Evolutionary conservation across 345 rosid genomes (phyloP).

Genomic region (Pistacia integerrima): DNA sequence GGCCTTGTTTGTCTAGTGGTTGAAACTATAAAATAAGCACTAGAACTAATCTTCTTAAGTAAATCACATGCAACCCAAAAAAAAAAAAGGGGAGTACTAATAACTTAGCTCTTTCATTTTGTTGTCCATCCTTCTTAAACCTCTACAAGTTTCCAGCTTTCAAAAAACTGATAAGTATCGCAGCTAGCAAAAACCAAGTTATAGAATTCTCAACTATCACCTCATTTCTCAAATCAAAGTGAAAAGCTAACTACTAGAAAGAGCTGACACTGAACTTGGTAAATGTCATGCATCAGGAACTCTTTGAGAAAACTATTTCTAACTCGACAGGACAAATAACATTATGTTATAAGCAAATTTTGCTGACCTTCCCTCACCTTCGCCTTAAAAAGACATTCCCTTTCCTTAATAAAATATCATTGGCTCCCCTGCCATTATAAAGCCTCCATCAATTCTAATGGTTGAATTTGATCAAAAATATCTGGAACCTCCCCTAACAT

Average conservation of each 20-base stretch:
- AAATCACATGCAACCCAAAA: not conserved
- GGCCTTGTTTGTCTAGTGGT: not conserved
- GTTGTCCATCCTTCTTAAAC: not conserved
- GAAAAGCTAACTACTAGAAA: not conserved
- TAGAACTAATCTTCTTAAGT: not conserved
- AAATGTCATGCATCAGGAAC: not conserved
- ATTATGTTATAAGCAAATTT: too few relatives aligned
- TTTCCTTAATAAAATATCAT: too few relatives aligned
- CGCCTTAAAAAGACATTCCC: too few relatives aligned
- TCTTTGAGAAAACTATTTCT: not conserved
- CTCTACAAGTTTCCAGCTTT: slow-evolving; percentile 3
- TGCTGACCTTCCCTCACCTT: too few relatives aligned
- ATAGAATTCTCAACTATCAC: not conserved
- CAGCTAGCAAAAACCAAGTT: not conserved
- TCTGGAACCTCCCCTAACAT: too few relatives aligned
- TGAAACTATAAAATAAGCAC: not conserved
- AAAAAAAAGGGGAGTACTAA: not conserved
- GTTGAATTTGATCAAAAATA: too few relatives aligned
- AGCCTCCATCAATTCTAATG: too few relatives aligned
- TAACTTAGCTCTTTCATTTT: not conserved
- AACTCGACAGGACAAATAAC: not conserved
- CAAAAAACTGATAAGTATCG: not conserved
- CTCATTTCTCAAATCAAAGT: not conserved
- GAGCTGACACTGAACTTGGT: not conserved
- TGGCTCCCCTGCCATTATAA: too few relatives aligned